Base-by-base conservation (phyloP, 257 asterid genomes). In the Solanum virginianum region DNA sequence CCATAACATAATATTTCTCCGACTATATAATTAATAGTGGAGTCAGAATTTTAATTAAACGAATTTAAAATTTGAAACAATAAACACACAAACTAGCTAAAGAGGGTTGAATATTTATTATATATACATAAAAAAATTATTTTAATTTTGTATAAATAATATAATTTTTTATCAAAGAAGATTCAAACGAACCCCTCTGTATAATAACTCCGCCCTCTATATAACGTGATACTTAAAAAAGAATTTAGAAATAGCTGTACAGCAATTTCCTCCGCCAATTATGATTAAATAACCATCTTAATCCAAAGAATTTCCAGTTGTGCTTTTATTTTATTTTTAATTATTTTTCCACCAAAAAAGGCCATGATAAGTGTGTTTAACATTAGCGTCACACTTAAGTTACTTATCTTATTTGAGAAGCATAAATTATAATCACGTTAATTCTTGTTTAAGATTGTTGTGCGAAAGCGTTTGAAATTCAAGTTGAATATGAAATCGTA, bases 391-490 rank as follows among this genome's bases (percentile, higher is more conserved):
- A 51, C 51, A 15, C 4, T 51, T 15, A 51, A 77, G 82, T 24
- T 26, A 71, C 14, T 26, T 15, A 53, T 24, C 8, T 77, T 26
- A 74, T 77, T 51, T 49, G 63, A 29, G 9, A 77, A 51, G 14
- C 24, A 1, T 16, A 32, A 68, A 68, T 36, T 26, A 24, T n/a
- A 16, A 77, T 51, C 63, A 26, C 16, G 47, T 51, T 26, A 51
- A 13, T 14, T 75, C 82, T 51, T 77, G 63, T 51, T 72, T 51
- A 77, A 77, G 20, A 77, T 24, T n/a, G n/a, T n/a, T n/a, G n/a
- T n/a, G n/a, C n/a, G n/a, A n/a, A n/a, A n/a, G n/a, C n/a, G n/a
- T n/a, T n/a, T n/a, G n/a, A n/a, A n/a, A n/a, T n/a, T n/a, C n/a
- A n/a, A n/a, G n/a, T n/a, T n/a, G n/a, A n/a, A n/a, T n/a, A n/a